Conservation (phyloP, 768 basidiomycete genomes). For the Russula vinacea region DNA sequence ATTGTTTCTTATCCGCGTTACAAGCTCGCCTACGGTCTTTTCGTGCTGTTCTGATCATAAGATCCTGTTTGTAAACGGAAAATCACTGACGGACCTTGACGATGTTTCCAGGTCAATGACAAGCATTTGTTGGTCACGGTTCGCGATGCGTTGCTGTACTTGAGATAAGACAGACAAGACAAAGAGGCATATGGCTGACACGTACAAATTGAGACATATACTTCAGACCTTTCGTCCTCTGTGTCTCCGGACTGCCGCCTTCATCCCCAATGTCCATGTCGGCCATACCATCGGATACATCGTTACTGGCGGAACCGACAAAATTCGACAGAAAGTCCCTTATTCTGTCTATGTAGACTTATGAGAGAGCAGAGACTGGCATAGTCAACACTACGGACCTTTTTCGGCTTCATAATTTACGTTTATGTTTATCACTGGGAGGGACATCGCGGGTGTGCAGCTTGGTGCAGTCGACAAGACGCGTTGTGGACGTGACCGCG, state of each 20-base stretch:
- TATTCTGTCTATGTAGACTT: slow-evolving; percentile 54
- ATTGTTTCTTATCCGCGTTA: slow-evolving; percentile 75
- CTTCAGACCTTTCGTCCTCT: slow-evolving; percentile 51
- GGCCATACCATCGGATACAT: slow-evolving; percentile 63
- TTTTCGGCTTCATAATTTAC: slow-evolving; percentile 72
- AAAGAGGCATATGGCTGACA: slow-evolving; percentile 22
- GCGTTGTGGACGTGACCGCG: slow-evolving; percentile 23
- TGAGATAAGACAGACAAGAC: slow-evolving; percentile 19
- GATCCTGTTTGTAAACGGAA: too few species aligned
- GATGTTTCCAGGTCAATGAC: slow-evolving; percentile 88
- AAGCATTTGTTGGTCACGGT: slow-evolving; percentile 88
- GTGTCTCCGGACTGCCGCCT: slow-evolving; percentile 36
- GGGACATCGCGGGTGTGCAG: slow-evolving; percentile 50
- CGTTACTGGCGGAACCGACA: slow-evolving; percentile 55
- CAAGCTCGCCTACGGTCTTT: slow-evolving; percentile 67
- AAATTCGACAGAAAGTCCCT: slow-evolving; percentile 67
- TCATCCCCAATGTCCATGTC: slow-evolving; percentile 64
- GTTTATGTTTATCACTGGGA: slow-evolving; percentile 56
- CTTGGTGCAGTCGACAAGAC: slow-evolving; percentile 28
- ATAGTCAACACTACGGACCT: slow-evolving; percentile 41
- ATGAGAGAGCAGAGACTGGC: neutral
- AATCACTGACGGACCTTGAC: slow-evolving; percentile 49
- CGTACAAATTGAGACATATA: slow-evolving; percentile 84
- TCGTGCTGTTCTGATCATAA: slow-evolving; percentile 50
- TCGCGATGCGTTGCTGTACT: slow-evolving; percentile 82